Evolutionary conservation across 306 rosid genomes (phyloP).

Genomic region (Cyclanthera cordifolia): DNA sequence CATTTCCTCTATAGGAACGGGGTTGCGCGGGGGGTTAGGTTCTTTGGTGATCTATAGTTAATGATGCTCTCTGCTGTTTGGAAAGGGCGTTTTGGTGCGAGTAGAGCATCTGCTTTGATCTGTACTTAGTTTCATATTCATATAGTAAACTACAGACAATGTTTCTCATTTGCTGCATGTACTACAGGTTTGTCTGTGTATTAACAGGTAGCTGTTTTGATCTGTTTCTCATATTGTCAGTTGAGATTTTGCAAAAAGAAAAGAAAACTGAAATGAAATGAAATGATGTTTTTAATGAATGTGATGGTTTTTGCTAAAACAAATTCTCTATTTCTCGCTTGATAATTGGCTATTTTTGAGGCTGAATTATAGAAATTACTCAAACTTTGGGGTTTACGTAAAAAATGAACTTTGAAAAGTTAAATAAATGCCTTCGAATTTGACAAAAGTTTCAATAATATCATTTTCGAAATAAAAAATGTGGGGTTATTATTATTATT

Average conservation of each 20-base stretch:
- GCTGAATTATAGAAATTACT: no score
- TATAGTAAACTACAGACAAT: background rate
- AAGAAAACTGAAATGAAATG: background rate
- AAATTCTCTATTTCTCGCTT: background rate
- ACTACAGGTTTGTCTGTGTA: background rate
- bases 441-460: no score
- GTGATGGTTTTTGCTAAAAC: no score
- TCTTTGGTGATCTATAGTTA: background rate
- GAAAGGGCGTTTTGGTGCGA: background rate
- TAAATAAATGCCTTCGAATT: no score
- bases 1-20: background rate
- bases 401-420: no score
- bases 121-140: background rate
- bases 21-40: background rate
- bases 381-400: no score
- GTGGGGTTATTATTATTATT: no score
- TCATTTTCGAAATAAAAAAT: no score
- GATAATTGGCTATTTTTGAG: background rate
- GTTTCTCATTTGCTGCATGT: background rate
- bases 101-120: background rate
- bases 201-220: background rate
- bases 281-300: no score
- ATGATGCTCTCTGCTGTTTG: background rate
- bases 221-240: background rate
- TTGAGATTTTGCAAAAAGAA: background rate